Evolutionary conservation across 2,329 filamentous ascomycete genomes (phyloP), one percentile per base, ranked within the genome.

Genomic region (Botrytis elliptica): DNA sequence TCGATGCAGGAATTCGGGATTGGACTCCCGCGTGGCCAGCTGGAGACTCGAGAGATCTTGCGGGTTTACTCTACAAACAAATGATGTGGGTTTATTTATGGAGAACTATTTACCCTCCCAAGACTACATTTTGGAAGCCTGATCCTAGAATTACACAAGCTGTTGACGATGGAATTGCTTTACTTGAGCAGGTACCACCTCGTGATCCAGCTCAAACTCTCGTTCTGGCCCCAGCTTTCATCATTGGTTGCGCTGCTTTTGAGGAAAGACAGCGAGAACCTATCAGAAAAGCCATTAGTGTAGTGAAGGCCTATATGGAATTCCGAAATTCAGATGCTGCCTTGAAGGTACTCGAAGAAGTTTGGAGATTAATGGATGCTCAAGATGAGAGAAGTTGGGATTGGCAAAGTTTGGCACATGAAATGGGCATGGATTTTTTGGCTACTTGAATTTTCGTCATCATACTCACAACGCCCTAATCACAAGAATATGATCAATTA

Each of bases 1-100:
- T 97, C 78, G 92, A 97, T 77, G 87, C 87, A 22, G 90, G 88
- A 8, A 91, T 97, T 70, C 87, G 90, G 9, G 87, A 88, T 22
- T 97, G 94, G 94, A 86, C 88, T 38, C 93, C 93, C 4, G 80
- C 83, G 12, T 90, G 88, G 87, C 86, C 88, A 0, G 80, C 82
- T 0, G 87, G 88, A 1, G 89, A 91, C 76, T 87, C 85, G 77
- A 86, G 89, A 29, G 84, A 88, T 69, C 83, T 85, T 0, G 88
- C 89, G 1, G 87, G 85, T 2, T 82, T 89, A 8, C 83, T 91
- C 0, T 91, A 91, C 81, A 88, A 89, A 80, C 88, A 90, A 78
- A 89, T 90, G 86, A 86, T 90, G 83, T 91, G 88, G 87, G 85
- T 91, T 18, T 90, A 91, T 77, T 83, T 91, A 3, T 88, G 87